Percentiles rank a stretch among this genome's conserved stretches.
phyloP scores from a whole-genome alignment of 148 eudicot genomes.

The Rhododendron vialii region DNA sequence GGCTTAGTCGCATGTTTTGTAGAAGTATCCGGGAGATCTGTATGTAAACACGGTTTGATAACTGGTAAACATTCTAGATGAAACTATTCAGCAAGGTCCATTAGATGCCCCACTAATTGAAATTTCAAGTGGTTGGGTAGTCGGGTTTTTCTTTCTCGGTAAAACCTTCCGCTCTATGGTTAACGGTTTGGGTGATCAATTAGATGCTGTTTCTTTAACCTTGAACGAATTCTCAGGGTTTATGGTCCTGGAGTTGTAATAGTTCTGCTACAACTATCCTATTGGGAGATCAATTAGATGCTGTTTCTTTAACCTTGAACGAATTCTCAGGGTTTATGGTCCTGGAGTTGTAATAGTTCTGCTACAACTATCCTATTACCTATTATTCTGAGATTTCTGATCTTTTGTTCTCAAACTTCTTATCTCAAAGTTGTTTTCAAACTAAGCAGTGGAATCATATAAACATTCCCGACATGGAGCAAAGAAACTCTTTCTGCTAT shows the following conservation, averaged over 20 bases:
- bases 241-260: not conserved
- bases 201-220: not conserved
- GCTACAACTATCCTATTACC: too few species aligned
- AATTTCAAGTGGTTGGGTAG: not conserved
- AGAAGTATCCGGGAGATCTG: not conserved
- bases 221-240: not conserved
- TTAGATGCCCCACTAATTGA: conserved; percentile 5
- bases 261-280: not conserved
- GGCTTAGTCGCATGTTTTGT: not conserved
- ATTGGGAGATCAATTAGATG: too few species aligned
- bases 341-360: too few species aligned
- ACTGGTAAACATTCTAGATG: not conserved
- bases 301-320: too few species aligned
- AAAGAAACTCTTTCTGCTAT: too few species aligned
- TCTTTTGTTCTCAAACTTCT: not conserved
- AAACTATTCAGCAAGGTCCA: not conserved
- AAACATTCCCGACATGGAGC: too few species aligned
- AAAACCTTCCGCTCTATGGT: not conserved
- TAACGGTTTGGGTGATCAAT: not conserved
- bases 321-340: too few species aligned
- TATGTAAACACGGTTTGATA: not conserved
- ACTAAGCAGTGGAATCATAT: too few species aligned
- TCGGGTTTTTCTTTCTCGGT: too few species aligned
- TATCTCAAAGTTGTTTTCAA: too few species aligned
- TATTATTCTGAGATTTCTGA: not conserved